Evolutionary conservation across 345 rosid genomes (phyloP).

Genomic region (Rhizophora mangle): DNA sequence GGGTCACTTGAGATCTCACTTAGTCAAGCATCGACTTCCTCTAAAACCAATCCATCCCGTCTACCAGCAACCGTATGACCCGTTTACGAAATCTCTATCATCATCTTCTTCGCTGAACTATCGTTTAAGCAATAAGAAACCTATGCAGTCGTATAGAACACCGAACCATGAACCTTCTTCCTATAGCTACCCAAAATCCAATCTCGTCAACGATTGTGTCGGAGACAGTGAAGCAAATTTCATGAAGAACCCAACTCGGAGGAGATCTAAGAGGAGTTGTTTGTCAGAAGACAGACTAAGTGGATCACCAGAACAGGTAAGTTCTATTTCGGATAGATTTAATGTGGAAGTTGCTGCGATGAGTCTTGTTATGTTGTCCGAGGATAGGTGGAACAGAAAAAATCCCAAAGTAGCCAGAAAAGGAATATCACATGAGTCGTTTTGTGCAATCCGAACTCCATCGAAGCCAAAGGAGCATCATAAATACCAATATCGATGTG

Average conservation of each 20-base stretch:
- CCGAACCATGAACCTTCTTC: conserved; percentile 12
- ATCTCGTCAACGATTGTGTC: neutral
- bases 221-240: conserved; percentile 33
- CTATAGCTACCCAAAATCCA: neutral
- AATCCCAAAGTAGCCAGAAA: too few relatives aligned
- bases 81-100: conserved; percentile 6
- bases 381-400: too few relatives aligned
- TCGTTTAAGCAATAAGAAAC: neutral
- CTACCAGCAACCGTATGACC: neutral
- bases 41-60: conserved; percentile 16
- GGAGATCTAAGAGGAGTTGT: conserved; percentile 30
- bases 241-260: conserved; percentile 6
- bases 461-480: neutral
- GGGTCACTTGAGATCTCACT: conserved; percentile 66
- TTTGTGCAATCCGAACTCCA: neutral
- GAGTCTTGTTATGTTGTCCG: conserved; percentile 31
- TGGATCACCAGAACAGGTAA: conserved; percentile 25
- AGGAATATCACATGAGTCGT: neutral
- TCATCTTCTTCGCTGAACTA: conserved; percentile 16
- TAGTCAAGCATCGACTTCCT: conserved; percentile 43
- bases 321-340: conserved; percentile 24
- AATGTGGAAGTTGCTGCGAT: conserved; percentile 36
- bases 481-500: conserved; percentile 16
- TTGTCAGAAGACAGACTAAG: neutral
- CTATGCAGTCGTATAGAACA: conserved; percentile 21